Conservation (phyloP, 441 rosid genomes). For the Corymbia citriodora region DNA sequence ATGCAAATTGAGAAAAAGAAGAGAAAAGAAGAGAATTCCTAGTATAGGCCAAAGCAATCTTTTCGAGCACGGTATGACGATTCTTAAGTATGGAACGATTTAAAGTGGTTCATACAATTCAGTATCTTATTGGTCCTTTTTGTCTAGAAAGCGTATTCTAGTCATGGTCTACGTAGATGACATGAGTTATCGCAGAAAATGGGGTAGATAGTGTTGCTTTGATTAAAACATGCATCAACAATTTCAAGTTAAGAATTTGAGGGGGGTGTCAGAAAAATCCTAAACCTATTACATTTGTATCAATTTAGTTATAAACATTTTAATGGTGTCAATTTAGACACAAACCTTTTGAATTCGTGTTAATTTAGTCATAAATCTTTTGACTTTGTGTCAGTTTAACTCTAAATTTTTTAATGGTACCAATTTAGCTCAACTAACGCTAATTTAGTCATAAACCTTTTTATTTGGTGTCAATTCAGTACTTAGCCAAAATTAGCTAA, state of each 20-base stretch:
- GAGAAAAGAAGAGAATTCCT: neutral
- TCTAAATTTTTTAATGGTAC: too few species aligned
- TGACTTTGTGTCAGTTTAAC: too few species aligned
- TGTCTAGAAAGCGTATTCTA: neutral
- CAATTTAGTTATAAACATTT: too few species aligned
- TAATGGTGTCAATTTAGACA: too few species aligned
- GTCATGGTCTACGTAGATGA: neutral
- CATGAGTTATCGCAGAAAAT: neutral
- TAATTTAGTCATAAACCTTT: too few species aligned
- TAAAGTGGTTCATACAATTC: neutral
- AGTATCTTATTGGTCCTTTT: neutral
- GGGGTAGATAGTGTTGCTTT: neutral
- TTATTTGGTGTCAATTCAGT: too few species aligned
- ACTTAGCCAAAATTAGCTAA: too few species aligned
- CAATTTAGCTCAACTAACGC: too few species aligned
- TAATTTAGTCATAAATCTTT: too few species aligned
- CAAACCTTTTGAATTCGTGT: too few species aligned
- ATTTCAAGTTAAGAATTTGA: neutral
- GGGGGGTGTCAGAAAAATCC: too few species aligned
- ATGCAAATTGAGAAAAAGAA: neutral
- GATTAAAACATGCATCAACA: neutral
- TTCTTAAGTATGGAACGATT: neutral
- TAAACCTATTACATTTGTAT: too few species aligned
- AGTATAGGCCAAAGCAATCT: neutral
- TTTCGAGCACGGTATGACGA: fast-evolving